Conservation (phyloP, 176 grass and related monocot genomes). For the Triticum turgidum region DNA sequence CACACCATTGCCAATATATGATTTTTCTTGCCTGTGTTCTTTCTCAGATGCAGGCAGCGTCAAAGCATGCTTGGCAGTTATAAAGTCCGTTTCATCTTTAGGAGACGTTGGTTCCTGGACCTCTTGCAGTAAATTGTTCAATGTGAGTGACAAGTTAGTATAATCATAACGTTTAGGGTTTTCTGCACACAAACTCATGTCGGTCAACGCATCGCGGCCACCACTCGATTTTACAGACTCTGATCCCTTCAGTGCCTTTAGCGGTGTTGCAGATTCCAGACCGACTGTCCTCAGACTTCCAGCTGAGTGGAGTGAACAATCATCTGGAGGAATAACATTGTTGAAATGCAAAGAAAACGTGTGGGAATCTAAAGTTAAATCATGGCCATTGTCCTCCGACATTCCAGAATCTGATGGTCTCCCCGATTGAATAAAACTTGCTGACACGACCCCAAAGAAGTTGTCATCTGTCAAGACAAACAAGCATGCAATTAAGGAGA, state of each 20-base stretch:
- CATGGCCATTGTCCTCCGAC: slow-evolving; percentile 70
- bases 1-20: slow-evolving; percentile 16
- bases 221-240: slow-evolving; percentile 33
- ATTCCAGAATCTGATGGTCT: slow-evolving; percentile 76
- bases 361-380: slow-evolving; percentile 86
- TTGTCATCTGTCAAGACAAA: slow-evolving; percentile 70
- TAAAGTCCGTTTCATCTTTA: slow-evolving; percentile 12
- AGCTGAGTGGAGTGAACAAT: slow-evolving; percentile 58
- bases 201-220: slow-evolving; percentile 36
- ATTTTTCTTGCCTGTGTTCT: slow-evolving; percentile 23
- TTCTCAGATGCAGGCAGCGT: slow-evolving; percentile 6
- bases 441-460: slow-evolving; percentile 88
- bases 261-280: background rate
- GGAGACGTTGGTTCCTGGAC: slow-evolving; percentile 30
- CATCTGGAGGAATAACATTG: slow-evolving; percentile 55
- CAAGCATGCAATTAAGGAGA: slow-evolving; percentile 19
- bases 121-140: slow-evolving; percentile 47
- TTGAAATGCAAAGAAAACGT: slow-evolving; percentile 81
- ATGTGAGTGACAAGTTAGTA: slow-evolving; percentile 50
- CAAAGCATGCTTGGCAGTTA: slow-evolving; percentile 23
- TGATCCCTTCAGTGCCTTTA: slow-evolving; percentile 41
- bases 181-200: slow-evolving; percentile 58
- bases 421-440: slow-evolving; percentile 72
- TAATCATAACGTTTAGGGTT: slow-evolving; percentile 42
- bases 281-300: slow-evolving; percentile 55